Evolutionary conservation across 352 stramenopile genomes (phyloP).

Genomic region (Phytophthora chlamydospora): DNA sequence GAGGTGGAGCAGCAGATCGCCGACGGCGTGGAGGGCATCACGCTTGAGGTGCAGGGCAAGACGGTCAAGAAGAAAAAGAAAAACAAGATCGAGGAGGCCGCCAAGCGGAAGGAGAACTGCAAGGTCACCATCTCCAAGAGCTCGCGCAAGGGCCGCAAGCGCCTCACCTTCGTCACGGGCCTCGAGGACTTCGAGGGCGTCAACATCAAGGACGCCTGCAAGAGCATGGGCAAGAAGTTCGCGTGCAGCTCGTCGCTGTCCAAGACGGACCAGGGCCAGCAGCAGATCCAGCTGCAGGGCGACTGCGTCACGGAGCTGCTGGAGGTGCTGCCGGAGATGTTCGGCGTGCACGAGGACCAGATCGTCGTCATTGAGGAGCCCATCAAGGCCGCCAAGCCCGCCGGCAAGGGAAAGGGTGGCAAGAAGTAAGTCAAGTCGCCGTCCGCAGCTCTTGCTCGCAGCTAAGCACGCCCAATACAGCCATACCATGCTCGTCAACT

Average conservation of each 20-base stretch:
- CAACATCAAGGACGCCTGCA: conserved; percentile 86
- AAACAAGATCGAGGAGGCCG: conserved; percentile 76
- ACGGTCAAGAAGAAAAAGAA: conserved; percentile 89
- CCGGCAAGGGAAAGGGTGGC: conserved; percentile 10
- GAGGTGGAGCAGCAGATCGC: conserved; percentile 84
- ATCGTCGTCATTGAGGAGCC: conserved; percentile 78
- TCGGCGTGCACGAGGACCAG: conserved; percentile 73
- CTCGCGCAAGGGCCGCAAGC: conserved; percentile 80
- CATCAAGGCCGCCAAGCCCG: conserved; percentile 53
- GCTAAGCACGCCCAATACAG: neutral
- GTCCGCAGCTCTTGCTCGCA: neutral
- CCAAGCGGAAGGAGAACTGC: conserved; percentile 74
- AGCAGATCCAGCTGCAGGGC: conserved; percentile 86
- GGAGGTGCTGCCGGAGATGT: conserved; percentile 80
- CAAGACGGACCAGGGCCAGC: conserved; percentile 74
- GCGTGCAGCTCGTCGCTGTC: conserved; percentile 83
- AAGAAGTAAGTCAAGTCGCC: conserved; percentile 38
- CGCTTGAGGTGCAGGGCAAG: conserved; percentile 69
- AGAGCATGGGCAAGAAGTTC: conserved; percentile 84
- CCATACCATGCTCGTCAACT: conserved; percentile 12
- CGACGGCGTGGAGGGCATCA: conserved; percentile 76
- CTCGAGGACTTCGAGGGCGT: conserved; percentile 82
- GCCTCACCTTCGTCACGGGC: conserved; percentile 81
- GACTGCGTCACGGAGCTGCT: conserved; percentile 79
- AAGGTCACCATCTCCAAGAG: conserved; percentile 74